Base-by-base conservation (phyloP, 345 rosid genomes). In the Syzygium aromaticum region DNA sequence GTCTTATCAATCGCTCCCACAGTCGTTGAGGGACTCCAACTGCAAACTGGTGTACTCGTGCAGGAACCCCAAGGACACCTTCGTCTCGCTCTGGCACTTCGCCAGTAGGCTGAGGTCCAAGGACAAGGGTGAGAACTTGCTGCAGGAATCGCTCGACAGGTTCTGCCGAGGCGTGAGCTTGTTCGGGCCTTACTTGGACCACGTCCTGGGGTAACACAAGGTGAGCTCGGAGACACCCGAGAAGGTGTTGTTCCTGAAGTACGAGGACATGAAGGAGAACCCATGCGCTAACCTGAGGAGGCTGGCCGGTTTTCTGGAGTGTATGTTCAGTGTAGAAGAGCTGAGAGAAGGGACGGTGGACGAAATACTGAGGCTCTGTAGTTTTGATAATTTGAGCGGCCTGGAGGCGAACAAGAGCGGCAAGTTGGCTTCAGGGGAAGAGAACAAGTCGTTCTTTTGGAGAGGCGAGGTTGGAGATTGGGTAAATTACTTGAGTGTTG, bases 391-490 rank as follows among this genome's bases (percentile, higher is more conserved):
- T 46, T 49, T 87, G 84, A 84, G 89, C 51, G 43, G 82, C 38
- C 53, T 87, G 86, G 89, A 84, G 86, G 89, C 73, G 63, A 87
- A 87, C 51, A 63, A 52, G 25, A 87, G 21, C 33, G 89, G 86
- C 23, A 87, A 63, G 61, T 27, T 84, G 63, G 15, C 61, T 25
- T 23, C 38, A 7, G 89, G 89, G 22, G 64, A 51, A 22, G 64
- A 84, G 52, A 87, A 43, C 38, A 25, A 64, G 59, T 10, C 25
- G 46, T 87, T 84, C 86, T 87, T 87, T 25, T 86, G 93, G 90
- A 88, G 84, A 87, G 92, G 94, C 56, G 87, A 88, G 27, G 90
- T 90, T 22, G 93, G 94, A 88, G 93, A 91, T 54, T 92, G 93
- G 93, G 89, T 87, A 67, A 91, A 89, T 87, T 86, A 90, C 86